phyloP scores from a whole-genome alignment of 139 green algal species.

The Coccomyxa sp. region DNA sequence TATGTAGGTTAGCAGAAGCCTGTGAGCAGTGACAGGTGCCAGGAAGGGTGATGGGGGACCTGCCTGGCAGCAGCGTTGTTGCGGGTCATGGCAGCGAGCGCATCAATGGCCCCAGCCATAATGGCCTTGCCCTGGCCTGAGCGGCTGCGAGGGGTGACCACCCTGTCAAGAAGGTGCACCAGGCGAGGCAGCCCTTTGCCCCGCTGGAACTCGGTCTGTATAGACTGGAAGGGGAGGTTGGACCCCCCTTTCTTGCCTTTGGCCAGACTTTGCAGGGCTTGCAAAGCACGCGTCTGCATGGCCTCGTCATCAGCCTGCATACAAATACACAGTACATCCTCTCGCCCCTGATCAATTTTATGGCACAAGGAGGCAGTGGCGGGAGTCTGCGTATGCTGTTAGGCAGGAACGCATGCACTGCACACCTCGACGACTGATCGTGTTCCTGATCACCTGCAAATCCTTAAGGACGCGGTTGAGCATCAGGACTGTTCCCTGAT shows the following conservation, averaged over 20 bases:
- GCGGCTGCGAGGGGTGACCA: neutral
- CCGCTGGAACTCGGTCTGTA: neutral
- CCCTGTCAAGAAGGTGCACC: neutral
- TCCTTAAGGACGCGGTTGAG: neutral
- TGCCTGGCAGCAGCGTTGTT: slow-evolving; percentile 10
- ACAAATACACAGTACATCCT: neutral
- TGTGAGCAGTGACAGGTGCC: neutral
- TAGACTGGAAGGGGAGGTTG: neutral
- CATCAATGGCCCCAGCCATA: neutral
- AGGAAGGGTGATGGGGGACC: neutral
- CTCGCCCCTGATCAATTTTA: neutral
- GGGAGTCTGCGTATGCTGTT: neutral
- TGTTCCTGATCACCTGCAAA: neutral
- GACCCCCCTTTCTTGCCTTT: neutral
- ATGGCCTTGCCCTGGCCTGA: neutral
- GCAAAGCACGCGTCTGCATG: neutral
- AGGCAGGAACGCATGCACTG: neutral
- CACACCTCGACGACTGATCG: neutral
- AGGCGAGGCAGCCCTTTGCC: slow-evolving; percentile 5
- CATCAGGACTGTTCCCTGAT: neutral
- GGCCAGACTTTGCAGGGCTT: slow-evolving; percentile 8
- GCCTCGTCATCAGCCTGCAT: neutral
- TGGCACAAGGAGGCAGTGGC: neutral
- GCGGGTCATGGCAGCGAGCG: slow-evolving; percentile 7
- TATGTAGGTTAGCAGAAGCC: neutral